Percentiles rank a stretch among this genome's conserved stretches.
phyloP scores from a whole-genome alignment of 2,329 filamentous ascomycete genomes.

The Colletotrichum magnum region DNA sequence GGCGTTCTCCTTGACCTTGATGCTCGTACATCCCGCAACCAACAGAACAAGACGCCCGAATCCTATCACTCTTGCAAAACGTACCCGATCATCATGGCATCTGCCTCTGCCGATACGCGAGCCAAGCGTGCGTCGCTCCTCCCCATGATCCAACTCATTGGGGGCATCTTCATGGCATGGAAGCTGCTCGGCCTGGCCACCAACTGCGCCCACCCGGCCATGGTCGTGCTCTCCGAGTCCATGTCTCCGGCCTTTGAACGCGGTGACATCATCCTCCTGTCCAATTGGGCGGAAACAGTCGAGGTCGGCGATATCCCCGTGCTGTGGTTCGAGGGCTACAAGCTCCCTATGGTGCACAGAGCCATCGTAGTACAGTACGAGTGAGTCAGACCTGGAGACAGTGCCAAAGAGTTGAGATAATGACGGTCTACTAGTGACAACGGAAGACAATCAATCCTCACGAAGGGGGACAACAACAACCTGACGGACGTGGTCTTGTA shows the following conservation, averaged over 20 bases:
- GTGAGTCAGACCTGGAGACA: too few relatives aligned
- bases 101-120: background rate
- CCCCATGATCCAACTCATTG: background rate
- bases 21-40: too few relatives aligned
- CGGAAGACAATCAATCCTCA: slow-evolving; percentile 1
- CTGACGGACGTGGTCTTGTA: background rate
- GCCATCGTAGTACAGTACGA: background rate
- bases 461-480: slow-evolving; percentile 13
- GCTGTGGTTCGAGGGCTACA: background rate
- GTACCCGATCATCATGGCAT: background rate
- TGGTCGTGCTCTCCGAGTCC: slow-evolving; percentile 5
- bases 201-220: background rate
- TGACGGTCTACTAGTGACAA: background rate
- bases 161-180: background rate
- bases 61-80: background rate
- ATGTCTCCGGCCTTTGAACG: background rate
- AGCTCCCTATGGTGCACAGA: background rate
- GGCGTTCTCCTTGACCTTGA: too few relatives aligned
- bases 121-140: background rate
- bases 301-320: background rate
- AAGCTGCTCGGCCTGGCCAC: background rate
- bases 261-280: background rate
- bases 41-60: background rate
- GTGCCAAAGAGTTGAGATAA: too few relatives aligned
- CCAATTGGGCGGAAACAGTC: background rate